phyloP scores from a whole-genome alignment of 768 basidiomycete genomes.

The Tricholoma furcatifolium region DNA sequence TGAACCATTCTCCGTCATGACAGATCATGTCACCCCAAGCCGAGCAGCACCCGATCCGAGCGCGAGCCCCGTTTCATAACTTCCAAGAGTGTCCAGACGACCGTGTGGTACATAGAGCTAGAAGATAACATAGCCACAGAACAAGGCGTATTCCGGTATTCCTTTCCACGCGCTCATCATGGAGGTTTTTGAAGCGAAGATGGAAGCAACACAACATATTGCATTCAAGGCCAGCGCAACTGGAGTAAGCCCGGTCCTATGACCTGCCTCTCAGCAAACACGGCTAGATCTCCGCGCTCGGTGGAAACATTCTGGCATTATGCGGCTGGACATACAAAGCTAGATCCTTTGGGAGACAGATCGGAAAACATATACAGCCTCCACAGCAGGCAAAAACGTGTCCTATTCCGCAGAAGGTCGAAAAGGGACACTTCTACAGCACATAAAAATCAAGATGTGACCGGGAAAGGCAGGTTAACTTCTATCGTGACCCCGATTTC shows the following conservation, averaged over 20 bases:
- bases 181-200: not conserved
- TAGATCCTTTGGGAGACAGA: not conserved
- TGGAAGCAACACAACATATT: not conserved
- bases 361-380: constrained; percentile 1
- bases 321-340: not conserved
- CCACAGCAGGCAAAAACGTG: not conserved
- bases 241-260: constrained; percentile 1
- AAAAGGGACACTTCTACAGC: not conserved
- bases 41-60: constrained; percentile 10
- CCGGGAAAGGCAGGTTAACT: not conserved
- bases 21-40: constrained; percentile 18
- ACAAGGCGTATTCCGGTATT: not conserved
- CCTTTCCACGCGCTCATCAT: constrained; percentile 2
- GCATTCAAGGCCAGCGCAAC: not conserved
- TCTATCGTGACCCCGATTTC: not conserved
- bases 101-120: no score
- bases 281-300: constrained; percentile 3
- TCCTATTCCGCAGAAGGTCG: not conserved
- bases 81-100: not conserved
- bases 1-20: not conserved
- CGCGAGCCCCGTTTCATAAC: not conserved
- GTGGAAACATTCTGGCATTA: not conserved
- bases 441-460: not conserved
- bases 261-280: not conserved
- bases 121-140: not conserved